Percentiles rank a stretch among this genome's conserved stretches.
These are phyloP conservation scores for Melocanna baccifera DNA, from an alignment of 176 grass and related monocot species.

Conservation along the genomic window DNA sequence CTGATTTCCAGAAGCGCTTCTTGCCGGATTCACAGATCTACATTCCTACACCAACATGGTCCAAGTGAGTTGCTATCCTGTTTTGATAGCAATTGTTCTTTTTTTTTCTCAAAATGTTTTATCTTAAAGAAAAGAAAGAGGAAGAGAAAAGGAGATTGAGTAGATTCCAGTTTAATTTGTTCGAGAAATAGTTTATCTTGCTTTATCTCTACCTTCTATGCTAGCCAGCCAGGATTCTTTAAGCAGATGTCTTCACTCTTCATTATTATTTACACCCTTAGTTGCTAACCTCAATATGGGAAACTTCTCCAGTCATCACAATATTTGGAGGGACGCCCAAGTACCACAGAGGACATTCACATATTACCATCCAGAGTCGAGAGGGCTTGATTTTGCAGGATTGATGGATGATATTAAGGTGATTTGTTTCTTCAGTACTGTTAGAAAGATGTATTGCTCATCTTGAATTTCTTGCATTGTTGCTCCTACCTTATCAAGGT, in stretches of 20 bases:
- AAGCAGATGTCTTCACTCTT: not conserved
- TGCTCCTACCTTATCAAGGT: not conserved
- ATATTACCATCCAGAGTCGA: conserved; percentile 81
- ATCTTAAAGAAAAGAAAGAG: not conserved
- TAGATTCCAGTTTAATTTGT: not conserved
- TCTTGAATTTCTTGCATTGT: not conserved
- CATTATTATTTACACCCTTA: not conserved
- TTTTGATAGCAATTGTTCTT: not conserved
- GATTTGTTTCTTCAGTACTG: conserved; percentile 14
- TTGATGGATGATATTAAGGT: conserved; percentile 97
- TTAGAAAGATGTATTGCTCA: not conserved
- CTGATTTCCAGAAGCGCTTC: conserved; percentile 92
- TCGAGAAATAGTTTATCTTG: not conserved
- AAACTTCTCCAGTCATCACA: conserved; percentile 75
- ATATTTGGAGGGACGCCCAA: conserved; percentile 89
- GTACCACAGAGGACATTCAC: conserved; percentile 76
- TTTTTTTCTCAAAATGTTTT: not conserved
- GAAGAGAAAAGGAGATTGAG: not conserved
- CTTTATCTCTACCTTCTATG: not conserved
- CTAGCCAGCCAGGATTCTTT: not conserved
- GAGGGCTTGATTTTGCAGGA: conserved; percentile 81
- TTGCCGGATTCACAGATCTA: conserved; percentile 89
- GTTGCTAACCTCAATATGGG: conserved; percentile 20
- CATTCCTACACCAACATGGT: conserved; percentile 91
- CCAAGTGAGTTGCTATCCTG: conserved; percentile 61